Evolutionary conservation across 257 asterid species (phyloP).

Genomic region (Sherardia arvensis): DNA sequence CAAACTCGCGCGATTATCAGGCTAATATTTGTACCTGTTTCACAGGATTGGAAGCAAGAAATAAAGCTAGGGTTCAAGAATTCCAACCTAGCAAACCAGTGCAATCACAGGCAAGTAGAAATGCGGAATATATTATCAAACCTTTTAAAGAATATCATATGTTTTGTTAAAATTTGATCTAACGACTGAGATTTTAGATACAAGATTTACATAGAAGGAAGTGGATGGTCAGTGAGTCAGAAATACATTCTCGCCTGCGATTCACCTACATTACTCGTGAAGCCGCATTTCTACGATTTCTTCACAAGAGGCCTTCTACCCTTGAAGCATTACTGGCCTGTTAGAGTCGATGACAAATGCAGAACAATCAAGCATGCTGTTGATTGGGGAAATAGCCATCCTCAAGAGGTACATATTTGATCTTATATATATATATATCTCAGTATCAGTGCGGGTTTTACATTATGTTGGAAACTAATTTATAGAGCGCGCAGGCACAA

Average conservation of each 20-base stretch:
- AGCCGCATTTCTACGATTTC: constrained; percentile 69
- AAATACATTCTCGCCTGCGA: constrained; percentile 86
- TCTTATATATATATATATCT: no score
- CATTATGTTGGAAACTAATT: not conserved
- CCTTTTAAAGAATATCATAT: no score
- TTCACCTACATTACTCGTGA: constrained; percentile 50
- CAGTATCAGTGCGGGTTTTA: not conserved
- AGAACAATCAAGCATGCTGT: constrained; percentile 74
- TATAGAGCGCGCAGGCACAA: constrained; percentile 41
- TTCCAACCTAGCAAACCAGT: constrained; percentile 73
- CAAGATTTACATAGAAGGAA: constrained; percentile 85
- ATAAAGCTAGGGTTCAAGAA: constrained; percentile 49
- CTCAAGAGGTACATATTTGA: constrained; percentile 39
- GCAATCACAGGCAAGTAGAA: constrained; percentile 53
- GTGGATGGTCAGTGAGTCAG: constrained; percentile 93
- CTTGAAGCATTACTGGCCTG: constrained; percentile 80
- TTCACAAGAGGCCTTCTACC: constrained; percentile 78
- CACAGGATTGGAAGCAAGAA: constrained; percentile 56
- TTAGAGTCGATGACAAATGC: constrained; percentile 57
- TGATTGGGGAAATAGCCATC: constrained; percentile 70
- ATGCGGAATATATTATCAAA: no score
- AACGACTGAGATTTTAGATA: constrained; percentile 41
- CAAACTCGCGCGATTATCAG: not conserved
- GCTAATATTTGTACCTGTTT: not conserved
- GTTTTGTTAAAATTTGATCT: not conserved